Base-by-base conservation (phyloP, 163 green algal genomes). In the Scenedesmus sp. region DNA sequence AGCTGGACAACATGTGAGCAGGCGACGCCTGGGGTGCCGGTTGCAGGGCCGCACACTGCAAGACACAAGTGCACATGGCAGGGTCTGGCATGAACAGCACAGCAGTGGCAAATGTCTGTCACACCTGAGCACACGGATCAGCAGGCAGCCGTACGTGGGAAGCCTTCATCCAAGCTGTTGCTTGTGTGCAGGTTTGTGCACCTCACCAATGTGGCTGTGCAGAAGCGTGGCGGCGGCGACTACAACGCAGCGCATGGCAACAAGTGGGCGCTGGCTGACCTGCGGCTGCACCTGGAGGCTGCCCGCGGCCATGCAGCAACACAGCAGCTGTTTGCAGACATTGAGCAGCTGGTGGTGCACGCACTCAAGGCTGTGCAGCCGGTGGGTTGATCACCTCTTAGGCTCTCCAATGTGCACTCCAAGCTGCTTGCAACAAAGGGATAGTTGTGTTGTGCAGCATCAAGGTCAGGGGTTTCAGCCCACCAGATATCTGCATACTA, bases 141-240 rank as follows among this genome's bases (percentile, higher is more conserved):
- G n/a, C n/a, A n/a, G n/a, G n/a, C n/a, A n/a, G n/a, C n/a, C n/a
- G n/a, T n/a, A n/a, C n/a, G n/a, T n/a, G n/a, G n/a, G n/a, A n/a
- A n/a, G n/a, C n/a, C n/a, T n/a, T n/a, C n/a, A n/a, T n/a, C n/a
- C n/a, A n/a, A n/a, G n/a, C n/a, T 40, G 30, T 9, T 76, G 56
- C 18, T 30, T 26, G 56, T 26, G 59, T 40, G 65, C 65, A 76
- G 65, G 65, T 97, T 95, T 72, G 94, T 98, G 81, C 96, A 98
- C 93, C 95, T 98, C 9, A 98, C 96, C 44, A 98, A 98, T 76
- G 94, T 97, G 70, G 94, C 96, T 33, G 96, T 98, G 7, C 96
- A 98, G 89, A 96, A 97, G 93, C 78, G 94, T 24, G 95, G 95
- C 90, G 94, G 95, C 26, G 93, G 94, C 24, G 89, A 95, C 37